phyloP scores from a whole-genome alignment of 768 basidiomycete species.

The Lactifluus subvellereus region DNA sequence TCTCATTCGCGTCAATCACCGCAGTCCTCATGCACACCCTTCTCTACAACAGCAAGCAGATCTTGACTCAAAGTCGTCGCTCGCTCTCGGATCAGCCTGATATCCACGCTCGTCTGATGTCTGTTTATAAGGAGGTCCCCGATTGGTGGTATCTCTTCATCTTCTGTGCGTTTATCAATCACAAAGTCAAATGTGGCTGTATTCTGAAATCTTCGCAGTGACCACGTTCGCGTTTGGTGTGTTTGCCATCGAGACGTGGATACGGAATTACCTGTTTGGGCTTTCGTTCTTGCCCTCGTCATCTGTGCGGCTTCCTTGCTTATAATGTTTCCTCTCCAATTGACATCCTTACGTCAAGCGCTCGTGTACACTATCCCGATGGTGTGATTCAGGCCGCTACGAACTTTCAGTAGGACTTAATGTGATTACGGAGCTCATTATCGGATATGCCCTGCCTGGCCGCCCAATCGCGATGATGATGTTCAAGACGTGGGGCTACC shows the following conservation, averaged over 20 bases:
- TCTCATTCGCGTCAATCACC: no score
- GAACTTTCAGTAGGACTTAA: constrained; percentile 69
- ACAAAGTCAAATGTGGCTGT: no score
- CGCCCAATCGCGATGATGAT: constrained; percentile 78
- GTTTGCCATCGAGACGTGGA: constrained; percentile 69
- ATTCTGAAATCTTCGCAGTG: no score
- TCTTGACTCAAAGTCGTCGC: no score
- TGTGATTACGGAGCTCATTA: constrained; percentile 76
- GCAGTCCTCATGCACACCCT: no score
- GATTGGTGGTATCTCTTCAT: no score
- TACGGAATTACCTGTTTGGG: constrained; percentile 67
- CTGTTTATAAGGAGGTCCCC: no score
- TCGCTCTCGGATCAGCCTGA: no score
- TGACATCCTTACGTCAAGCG: constrained; percentile 20
- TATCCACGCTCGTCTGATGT: no score
- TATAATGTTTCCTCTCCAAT: neutral
- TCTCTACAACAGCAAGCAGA: no score
- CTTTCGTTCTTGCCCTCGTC: constrained; percentile 63
- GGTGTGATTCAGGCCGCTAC: constrained; percentile 68
- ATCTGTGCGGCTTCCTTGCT: constrained; percentile 38
- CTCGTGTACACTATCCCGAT: constrained; percentile 45
- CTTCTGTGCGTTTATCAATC: no score
- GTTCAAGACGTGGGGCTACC: constrained; percentile 81
- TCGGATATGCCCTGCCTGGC: constrained; percentile 75
- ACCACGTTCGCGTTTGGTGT: constrained; percentile 64